A percentile compares a stretch with the other conserved stretches of the same genome.
phyloP scores from a whole-genome alignment of 2,329 filamentous ascomycete species.

The Aureobasidium sp. region DNA sequence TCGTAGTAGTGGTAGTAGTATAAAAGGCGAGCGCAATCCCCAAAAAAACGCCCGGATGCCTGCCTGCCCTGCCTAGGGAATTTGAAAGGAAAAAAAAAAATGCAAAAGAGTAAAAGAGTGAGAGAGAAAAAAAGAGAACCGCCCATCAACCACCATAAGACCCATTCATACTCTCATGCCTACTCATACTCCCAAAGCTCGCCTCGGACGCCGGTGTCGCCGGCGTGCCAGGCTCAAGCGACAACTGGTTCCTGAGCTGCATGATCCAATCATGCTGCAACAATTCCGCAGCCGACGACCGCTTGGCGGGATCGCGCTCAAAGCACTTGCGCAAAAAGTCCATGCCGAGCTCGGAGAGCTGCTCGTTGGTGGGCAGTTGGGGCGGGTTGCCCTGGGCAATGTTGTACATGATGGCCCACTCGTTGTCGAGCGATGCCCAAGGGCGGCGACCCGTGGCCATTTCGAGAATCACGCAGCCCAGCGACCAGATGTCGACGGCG shows the following conservation, averaged over 20 bases:
- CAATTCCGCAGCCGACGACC: slow-evolving; percentile 77
- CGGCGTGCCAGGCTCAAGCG: slow-evolving; percentile 39
- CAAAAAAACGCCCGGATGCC: not conserved
- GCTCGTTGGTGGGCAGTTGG: slow-evolving; percentile 69
- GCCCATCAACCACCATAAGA: not conserved
- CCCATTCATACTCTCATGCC: slow-evolving; percentile 7
- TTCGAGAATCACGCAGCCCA: slow-evolving; percentile 92
- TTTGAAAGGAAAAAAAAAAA: too few species aligned
- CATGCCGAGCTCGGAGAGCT: slow-evolving; percentile 73
- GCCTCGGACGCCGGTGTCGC: slow-evolving; percentile 29
- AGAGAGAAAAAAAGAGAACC: not conserved
- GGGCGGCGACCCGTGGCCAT: slow-evolving; percentile 93
- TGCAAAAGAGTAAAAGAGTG: not conserved
- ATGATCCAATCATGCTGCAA: slow-evolving; percentile 87
- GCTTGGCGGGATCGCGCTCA: slow-evolving; percentile 66
- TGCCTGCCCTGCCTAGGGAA: not conserved
- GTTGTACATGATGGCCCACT: slow-evolving; percentile 99
- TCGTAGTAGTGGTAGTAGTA: not conserved
- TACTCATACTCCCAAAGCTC: slow-evolving; percentile 6
- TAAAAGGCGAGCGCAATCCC: not conserved
- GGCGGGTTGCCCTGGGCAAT: slow-evolving; percentile 95
- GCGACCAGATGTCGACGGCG: slow-evolving; percentile 89
- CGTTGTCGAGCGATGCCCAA: slow-evolving; percentile 94
- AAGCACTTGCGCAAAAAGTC: slow-evolving; percentile 88
- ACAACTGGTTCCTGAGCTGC: slow-evolving; percentile 37